Evolutionary conservation across 331 rosid species (phyloP).

Genomic region (Saraca asoca): DNA sequence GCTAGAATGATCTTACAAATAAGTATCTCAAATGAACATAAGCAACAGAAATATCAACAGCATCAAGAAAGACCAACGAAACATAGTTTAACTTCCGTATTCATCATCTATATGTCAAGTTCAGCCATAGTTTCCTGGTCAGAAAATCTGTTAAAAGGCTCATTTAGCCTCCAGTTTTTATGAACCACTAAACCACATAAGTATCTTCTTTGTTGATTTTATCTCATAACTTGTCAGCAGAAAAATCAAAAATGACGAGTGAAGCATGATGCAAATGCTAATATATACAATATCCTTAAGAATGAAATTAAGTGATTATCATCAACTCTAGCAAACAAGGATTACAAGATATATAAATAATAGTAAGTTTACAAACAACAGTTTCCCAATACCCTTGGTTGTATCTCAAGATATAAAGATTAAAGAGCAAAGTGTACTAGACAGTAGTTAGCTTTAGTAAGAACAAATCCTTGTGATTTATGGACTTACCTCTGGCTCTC

Average conservation of each 20-base stretch:
- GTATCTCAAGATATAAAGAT: neutral
- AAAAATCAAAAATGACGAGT: neutral
- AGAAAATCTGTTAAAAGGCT: too few relatives aligned
- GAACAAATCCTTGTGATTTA: conserved; percentile 7
- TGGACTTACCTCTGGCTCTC: conserved; percentile 78
- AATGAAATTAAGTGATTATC: neutral
- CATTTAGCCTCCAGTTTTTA: neutral
- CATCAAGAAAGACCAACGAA: too few relatives aligned
- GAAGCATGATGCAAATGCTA: neutral
- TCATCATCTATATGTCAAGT: too few relatives aligned
- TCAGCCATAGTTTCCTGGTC: neutral
- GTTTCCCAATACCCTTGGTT: too few relatives aligned
- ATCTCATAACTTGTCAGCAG: neutral
- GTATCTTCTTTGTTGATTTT: too few relatives aligned
- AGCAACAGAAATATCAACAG: too few relatives aligned
- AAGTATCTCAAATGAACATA: too few relatives aligned
- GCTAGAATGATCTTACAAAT: too few relatives aligned
- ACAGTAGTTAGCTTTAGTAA: conserved; percentile 6
- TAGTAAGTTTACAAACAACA: too few relatives aligned
- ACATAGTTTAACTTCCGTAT: too few relatives aligned
- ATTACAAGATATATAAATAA: too few relatives aligned
- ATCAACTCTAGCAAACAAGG: too few relatives aligned
- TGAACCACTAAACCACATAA: neutral
- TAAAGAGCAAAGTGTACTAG: conserved; percentile 3
- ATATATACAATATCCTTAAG: neutral